Conservation (phyloP, 2,329 filamentous ascomycete species). For the Pyrenophora tritici-repentis region DNA sequence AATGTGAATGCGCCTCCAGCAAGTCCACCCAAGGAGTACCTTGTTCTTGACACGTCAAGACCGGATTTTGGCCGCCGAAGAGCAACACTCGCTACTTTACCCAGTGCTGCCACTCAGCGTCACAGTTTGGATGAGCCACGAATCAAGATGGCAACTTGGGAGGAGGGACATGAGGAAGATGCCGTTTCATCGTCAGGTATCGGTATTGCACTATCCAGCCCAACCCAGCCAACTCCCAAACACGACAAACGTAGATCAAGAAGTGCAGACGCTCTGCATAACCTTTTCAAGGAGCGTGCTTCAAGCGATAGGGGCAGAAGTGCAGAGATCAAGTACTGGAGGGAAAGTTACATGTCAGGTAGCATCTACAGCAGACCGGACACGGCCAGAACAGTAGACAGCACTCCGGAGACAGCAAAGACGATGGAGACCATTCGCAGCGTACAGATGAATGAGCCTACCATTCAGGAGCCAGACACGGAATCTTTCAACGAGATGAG, state of each 20-base stretch:
- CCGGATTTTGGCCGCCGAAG: slow-evolving; percentile 35
- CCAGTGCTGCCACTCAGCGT: slow-evolving; percentile 30
- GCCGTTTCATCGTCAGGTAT: slow-evolving; percentile 38
- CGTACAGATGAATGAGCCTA: slow-evolving; percentile 28
- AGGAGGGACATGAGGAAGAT: slow-evolving; percentile 36
- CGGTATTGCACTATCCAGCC: slow-evolving; percentile 44
- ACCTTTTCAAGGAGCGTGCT: slow-evolving; percentile 33
- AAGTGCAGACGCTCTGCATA: slow-evolving; percentile 45
- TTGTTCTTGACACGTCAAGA: slow-evolving; percentile 37
- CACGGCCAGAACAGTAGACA: slow-evolving; percentile 41
- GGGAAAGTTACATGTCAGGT: slow-evolving; percentile 39
- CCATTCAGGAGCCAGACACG: slow-evolving; percentile 20
- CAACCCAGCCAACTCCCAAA: slow-evolving; percentile 24
- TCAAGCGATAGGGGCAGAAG: slow-evolving; percentile 37
- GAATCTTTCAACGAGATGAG: slow-evolving; percentile 31
- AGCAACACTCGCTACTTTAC: slow-evolving; percentile 44
- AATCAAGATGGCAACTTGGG: slow-evolving; percentile 31
- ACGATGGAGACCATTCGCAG: slow-evolving; percentile 40
- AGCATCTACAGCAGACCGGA: slow-evolving; percentile 44
- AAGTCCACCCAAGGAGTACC: slow-evolving; percentile 43
- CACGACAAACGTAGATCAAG: slow-evolving; percentile 43
- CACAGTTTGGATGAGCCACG: slow-evolving; percentile 35
- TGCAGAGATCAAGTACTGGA: slow-evolving; percentile 46
- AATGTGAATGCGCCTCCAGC: slow-evolving; percentile 47
- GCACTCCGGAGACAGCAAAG: slow-evolving; percentile 40